Base-by-base conservation (phyloP, 129 eudicot genomes). In the Apium graveolens region DNA sequence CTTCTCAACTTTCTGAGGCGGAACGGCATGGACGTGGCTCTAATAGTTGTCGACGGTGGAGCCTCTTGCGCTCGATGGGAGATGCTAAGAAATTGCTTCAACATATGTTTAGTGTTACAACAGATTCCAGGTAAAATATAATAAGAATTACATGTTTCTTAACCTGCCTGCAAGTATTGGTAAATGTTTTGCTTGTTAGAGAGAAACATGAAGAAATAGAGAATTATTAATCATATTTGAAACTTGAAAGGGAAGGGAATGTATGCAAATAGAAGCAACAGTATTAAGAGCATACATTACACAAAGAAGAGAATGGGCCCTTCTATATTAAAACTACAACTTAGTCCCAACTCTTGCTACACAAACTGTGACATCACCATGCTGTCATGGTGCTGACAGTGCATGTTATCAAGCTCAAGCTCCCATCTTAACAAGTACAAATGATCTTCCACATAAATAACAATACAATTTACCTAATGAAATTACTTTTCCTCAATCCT, bases 81-180 rank as follows among this genome's bases (percentile, higher is more conserved):
- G 98, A 95, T 86, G 98, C 98, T 10, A 95, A 88, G 85, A 90
- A 82, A 83, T 84, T 91, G 82, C 97, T 95, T 70, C 98, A 90
- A 65, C 81, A 90, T 83, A 87, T 91, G 86, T 91, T 91, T 78
- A 87, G 80, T 81, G 78, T 89, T 81, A 88, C 87, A 43, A 90
- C 80, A 31, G 96, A 95, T 49, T 81, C 96, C 82, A 91, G 91
- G 97, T 94, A 76, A 77, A 35, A 27, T 82, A 66, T n/a, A 24
- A 55, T 55, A 60, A n/a, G 68, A 7, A 57, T 57, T 12, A n/a
- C 14, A 57, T 57, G 62, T 76, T 21, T 48, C 21, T 18, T 21
- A 11, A 17, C 26, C 43, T 38, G 37, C 63, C 63, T 74, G 20
- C 63, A 76, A 32, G 68, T 21, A 26, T 1, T 34, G 37, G 21